Conservation (phyloP, 2,329 filamentous ascomycete genomes). For the Sporothrix brasiliensis region DNA sequence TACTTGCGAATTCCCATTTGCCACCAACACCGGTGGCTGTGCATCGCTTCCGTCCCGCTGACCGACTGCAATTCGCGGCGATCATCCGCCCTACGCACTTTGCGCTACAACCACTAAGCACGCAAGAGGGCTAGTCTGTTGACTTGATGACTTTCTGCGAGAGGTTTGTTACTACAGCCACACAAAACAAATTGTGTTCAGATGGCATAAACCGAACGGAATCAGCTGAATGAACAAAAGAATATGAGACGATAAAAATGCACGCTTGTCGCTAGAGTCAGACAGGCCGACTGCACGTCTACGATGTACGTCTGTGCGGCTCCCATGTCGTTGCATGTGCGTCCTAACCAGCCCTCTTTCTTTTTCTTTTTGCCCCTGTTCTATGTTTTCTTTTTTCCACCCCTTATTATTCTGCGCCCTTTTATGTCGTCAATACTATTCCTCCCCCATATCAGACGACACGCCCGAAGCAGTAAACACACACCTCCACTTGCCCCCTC, state of each 20-base stretch:
- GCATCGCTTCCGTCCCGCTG: no score
- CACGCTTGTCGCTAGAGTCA: not conserved
- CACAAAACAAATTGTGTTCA: not conserved
- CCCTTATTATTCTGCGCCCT: not conserved
- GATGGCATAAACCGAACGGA: constrained; percentile 2
- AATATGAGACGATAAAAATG: not conserved
- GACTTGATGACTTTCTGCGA: no score
- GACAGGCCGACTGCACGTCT: not conserved
- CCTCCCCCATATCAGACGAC: constrained; percentile 13
- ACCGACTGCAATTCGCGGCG: no score
- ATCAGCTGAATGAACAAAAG: not conserved
- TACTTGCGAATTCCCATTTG: no score
- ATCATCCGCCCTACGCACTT: no score
- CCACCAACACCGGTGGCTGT: no score
- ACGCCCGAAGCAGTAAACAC: not conserved
- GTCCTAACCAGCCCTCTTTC: not conserved
- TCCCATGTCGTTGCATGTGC: constrained; percentile 19
- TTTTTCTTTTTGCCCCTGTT: not conserved
- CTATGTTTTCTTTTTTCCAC: not conserved
- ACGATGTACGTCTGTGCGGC: not conserved
- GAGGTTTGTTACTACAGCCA: not conserved
- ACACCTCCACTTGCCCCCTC: not conserved
- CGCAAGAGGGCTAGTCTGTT: no score
- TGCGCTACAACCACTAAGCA: no score
- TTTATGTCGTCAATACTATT: not conserved